These are phyloP conservation scores for Malassezia yamatoensis DNA, from an alignment of 1,284 basidiomycete species.

Conservation along the genomic window DNA sequence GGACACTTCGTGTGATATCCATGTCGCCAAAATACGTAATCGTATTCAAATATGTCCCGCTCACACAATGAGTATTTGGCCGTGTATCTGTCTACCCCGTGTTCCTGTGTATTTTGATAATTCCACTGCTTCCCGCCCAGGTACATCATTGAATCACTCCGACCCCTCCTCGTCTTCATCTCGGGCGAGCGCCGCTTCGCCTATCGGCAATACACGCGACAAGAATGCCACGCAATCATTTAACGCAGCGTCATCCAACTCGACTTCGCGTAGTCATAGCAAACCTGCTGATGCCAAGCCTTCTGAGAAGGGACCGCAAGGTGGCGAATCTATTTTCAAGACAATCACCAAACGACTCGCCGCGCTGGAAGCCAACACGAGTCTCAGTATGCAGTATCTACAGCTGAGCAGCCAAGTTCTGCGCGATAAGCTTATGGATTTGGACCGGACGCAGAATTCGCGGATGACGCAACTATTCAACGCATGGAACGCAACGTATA, in stretches of 20 bases:
- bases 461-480: conserved; percentile 60
- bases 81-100: conserved; percentile 2
- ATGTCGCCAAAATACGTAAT: background rate
- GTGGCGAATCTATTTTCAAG: conserved; percentile 73
- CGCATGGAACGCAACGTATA: conserved; percentile 49
- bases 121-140: background rate
- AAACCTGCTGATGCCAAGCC: conserved; percentile 1
- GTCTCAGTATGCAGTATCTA: conserved; percentile 73
- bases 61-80: background rate
- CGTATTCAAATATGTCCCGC: background rate
- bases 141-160: too few relatives aligned
- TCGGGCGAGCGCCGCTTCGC: background rate
- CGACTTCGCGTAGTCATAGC: background rate
- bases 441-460: conserved; percentile 53
- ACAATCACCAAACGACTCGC: conserved; percentile 87
- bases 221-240: background rate
- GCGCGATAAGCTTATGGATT: conserved; percentile 62
- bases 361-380: conserved; percentile 76
- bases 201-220: background rate
- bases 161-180: background rate
- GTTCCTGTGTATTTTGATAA: background rate
- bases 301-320: conserved; percentile 2
- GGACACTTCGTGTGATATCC: background rate
- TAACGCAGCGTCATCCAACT: background rate
- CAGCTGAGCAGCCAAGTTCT: conserved; percentile 76